These are phyloP conservation scores for Lignosus rhinocerotis DNA, from an alignment of 1,284 basidiomycete species.

Conservation along the genomic window DNA sequence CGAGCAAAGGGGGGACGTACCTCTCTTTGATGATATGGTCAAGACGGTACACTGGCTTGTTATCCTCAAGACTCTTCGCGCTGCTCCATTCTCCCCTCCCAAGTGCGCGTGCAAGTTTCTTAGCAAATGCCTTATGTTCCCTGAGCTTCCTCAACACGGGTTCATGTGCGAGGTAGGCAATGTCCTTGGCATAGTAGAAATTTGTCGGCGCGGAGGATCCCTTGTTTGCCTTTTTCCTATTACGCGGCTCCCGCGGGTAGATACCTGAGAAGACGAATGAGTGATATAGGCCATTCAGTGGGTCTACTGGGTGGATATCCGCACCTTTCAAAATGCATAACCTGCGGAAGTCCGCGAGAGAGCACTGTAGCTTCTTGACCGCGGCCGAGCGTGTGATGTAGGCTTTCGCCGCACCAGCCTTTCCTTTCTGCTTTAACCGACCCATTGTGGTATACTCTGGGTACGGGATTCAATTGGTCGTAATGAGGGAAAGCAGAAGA, in stretches of 20 bases:
- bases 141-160: constrained; percentile 94
- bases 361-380: constrained; percentile 93
- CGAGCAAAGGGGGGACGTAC: constrained; percentile 42
- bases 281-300: neutral
- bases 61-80: constrained; percentile 93
- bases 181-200: constrained; percentile 99
- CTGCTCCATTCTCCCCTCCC: constrained; percentile 94
- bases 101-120: constrained; percentile 92
- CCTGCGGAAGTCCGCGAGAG: constrained; percentile 94
- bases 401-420: constrained; percentile 92
- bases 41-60: constrained; percentile 84
- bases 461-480: constrained; percentile 1
- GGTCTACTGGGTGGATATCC: constrained; percentile 15
- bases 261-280: constrained; percentile 64
- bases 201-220: constrained; percentile 96
- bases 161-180: constrained; percentile 96
- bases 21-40: constrained; percentile 99
- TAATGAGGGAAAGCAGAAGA: constrained; percentile 1
- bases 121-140: constrained; percentile 98
- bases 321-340: constrained; percentile 97
- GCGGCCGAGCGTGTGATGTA: constrained; percentile 92
- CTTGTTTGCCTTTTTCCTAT: constrained; percentile 95
- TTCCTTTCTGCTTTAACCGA: constrained; percentile 87
- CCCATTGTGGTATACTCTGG: constrained; percentile 60
- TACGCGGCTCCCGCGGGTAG: constrained; percentile 94